Evolutionary conservation across 2,329 filamentous ascomycete species (phyloP).

Genomic region (Hysterium pulicare): DNA sequence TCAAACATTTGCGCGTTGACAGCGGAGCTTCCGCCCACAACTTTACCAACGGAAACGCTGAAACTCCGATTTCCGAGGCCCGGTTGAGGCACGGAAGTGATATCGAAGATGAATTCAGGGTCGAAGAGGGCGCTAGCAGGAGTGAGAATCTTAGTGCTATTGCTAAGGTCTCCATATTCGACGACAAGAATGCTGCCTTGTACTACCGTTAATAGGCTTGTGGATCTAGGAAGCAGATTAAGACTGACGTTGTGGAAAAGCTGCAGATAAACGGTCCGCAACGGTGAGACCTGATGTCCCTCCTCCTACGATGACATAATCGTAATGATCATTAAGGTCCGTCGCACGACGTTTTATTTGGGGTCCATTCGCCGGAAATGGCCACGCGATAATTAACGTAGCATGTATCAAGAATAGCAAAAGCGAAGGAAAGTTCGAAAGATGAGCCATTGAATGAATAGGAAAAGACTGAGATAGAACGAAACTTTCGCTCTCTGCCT

Average conservation of each 20-base stretch:
- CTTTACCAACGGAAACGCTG: constrained; percentile 4
- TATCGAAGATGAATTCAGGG: constrained; percentile 8
- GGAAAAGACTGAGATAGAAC: no score
- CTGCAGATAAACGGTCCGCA: neutral
- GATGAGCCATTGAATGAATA: no score
- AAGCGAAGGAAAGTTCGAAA: no score
- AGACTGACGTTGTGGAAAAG: neutral
- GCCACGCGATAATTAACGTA: no score
- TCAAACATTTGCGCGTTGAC: constrained; percentile 4
- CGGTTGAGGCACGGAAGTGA: constrained; percentile 6
- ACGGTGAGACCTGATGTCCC: neutral
- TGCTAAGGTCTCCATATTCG: neutral
- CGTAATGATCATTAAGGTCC: neutral
- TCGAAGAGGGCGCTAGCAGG: constrained; percentile 7
- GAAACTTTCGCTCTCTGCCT: no score
- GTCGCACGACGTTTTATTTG: neutral
- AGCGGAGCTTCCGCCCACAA: constrained; percentile 6
- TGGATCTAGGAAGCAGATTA: neutral
- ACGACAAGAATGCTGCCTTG: neutral
- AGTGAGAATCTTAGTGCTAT: constrained; percentile 6
- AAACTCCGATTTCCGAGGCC: constrained; percentile 8
- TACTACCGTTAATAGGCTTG: neutral
- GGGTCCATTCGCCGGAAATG: no score
- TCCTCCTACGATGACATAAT: neutral
- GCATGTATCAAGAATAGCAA: no score